A percentile compares a stretch with the other conserved stretches of the same genome.
Conservation (phyloP, 2,329 filamentous ascomycete genomes). For the Arthrinium phaeospermum region DNA sequence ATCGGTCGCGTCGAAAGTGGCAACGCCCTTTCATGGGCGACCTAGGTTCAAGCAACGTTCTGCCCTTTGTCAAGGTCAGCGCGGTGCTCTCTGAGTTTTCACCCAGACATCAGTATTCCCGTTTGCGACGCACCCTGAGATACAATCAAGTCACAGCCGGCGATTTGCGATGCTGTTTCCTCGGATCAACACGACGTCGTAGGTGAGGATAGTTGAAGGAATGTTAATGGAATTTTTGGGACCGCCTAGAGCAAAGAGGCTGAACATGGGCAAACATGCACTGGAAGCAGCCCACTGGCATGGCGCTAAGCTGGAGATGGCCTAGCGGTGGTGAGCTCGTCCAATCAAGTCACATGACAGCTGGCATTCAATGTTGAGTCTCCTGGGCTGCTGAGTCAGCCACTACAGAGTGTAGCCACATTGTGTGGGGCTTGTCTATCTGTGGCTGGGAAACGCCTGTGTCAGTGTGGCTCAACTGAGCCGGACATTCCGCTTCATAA, state of each 20-base stretch:
- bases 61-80: slow-evolving; percentile 20
- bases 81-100: not conserved
- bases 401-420: not conserved
- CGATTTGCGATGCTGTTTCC: slow-evolving; percentile 14
- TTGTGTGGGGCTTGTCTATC: too few species aligned
- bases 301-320: not conserved
- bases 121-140: slow-evolving; percentile 16
- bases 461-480: not conserved
- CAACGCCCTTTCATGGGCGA: slow-evolving; percentile 17
- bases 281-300: slow-evolving; percentile 7
- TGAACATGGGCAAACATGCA: slow-evolving; percentile 17
- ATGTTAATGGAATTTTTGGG: slow-evolving; percentile 18
- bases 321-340: not conserved
- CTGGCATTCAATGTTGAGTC: not conserved
- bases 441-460: not conserved
- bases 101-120: slow-evolving; percentile 16
- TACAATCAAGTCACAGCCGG: not conserved
- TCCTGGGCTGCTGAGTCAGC: not conserved
- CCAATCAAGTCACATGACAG: not conserved
- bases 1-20: slow-evolving; percentile 18
- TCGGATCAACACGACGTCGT: slow-evolving; percentile 7
- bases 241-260: slow-evolving; percentile 11
- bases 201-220: slow-evolving; percentile 16
- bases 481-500: not conserved
- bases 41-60: slow-evolving; percentile 16